Conservation (phyloP, 2,329 filamentous ascomycete species). For the Exophiala sideris region DNA sequence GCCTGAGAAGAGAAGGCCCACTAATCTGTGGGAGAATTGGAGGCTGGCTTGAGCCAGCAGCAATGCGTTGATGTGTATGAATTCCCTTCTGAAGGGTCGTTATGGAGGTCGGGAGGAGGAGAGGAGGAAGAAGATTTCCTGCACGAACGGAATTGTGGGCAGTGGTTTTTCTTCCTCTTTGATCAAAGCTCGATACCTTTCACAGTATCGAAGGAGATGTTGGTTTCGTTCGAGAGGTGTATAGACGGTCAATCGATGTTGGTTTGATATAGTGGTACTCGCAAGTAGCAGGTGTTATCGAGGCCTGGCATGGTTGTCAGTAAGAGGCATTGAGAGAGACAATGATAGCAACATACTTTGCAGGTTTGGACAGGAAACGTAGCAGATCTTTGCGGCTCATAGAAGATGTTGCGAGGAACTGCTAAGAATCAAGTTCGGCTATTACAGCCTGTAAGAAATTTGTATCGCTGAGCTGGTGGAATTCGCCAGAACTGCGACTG, state of each 20-base stretch:
- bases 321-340: slow-evolving; percentile 6
- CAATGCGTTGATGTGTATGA: slow-evolving; percentile 46
- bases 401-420: slow-evolving; percentile 46
- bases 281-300: slow-evolving; percentile 54
- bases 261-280: slow-evolving; percentile 19
- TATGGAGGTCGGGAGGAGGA: slow-evolving; percentile 87
- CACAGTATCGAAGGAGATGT: slow-evolving; percentile 73
- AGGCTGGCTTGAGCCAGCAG: slow-evolving; percentile 87
- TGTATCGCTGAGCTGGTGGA: slow-evolving; percentile 8
- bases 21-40: slow-evolving; percentile 57
- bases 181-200: slow-evolving; percentile 39
- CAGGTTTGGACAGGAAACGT: slow-evolving; percentile 89
- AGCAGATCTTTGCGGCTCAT: slow-evolving; percentile 91
- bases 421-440: slow-evolving; percentile 8
- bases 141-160: slow-evolving; percentile 84
- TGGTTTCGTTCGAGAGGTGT: slow-evolving; percentile 70
- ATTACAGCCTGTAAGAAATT: slow-evolving; percentile 8
- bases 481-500: slow-evolving; percentile 20
- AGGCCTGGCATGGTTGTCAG: slow-evolving; percentile 47
- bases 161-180: slow-evolving; percentile 59
- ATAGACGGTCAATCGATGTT: slow-evolving; percentile 30
- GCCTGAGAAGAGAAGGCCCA: slow-evolving; percentile 98
- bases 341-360: slow-evolving; percentile 64
- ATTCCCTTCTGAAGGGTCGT: slow-evolving; percentile 67
- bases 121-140: slow-evolving; percentile 77